Conservation (phyloP, 2,329 filamentous ascomycete genomes). For the Calonectria henricotiae region DNA sequence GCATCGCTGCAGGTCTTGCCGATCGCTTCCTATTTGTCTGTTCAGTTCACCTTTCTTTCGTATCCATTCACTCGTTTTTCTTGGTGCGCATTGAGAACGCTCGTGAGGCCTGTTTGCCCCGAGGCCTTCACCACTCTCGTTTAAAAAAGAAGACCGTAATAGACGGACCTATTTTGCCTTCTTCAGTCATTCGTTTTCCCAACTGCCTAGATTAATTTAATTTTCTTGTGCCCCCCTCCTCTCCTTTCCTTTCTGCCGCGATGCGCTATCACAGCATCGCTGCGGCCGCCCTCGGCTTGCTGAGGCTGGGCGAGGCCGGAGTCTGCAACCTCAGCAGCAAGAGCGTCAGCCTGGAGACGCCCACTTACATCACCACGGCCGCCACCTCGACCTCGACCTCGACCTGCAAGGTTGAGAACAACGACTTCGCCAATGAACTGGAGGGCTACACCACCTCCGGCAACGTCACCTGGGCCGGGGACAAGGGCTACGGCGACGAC, state of each 20-base stretch:
- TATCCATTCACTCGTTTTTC: background rate
- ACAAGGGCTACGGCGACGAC: background rate
- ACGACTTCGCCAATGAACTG: slow-evolving; percentile 8
- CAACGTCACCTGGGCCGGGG: background rate
- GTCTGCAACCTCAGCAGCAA: slow-evolving; percentile 4
- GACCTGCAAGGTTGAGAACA: slow-evolving; percentile 6
- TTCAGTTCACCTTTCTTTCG: background rate
- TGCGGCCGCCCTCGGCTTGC: slow-evolving; percentile 26
- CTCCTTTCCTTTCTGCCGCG: background rate
- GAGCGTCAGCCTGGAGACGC: background rate
- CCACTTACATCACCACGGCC: background rate
- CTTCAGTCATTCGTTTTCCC: background rate
- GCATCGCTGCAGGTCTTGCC: background rate
- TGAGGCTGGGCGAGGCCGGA: slow-evolving; percentile 21
- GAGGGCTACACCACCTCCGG: slow-evolving; percentile 5
- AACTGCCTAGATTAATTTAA: background rate
- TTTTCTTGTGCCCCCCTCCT: background rate
- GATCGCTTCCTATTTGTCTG: background rate
- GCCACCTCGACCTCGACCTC: background rate
- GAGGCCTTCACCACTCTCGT: background rate
- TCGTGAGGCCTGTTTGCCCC: background rate
- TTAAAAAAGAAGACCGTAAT: background rate
- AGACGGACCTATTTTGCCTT: background rate
- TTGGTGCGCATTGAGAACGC: background rate
- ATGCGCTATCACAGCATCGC: slow-evolving; percentile 29